A percentile compares a stretch with the other conserved stretches of the same genome.
phyloP scores from a whole-genome alignment of 495 filamentous ascomycete genomes.

The Aspergillus incahuasiensis region DNA sequence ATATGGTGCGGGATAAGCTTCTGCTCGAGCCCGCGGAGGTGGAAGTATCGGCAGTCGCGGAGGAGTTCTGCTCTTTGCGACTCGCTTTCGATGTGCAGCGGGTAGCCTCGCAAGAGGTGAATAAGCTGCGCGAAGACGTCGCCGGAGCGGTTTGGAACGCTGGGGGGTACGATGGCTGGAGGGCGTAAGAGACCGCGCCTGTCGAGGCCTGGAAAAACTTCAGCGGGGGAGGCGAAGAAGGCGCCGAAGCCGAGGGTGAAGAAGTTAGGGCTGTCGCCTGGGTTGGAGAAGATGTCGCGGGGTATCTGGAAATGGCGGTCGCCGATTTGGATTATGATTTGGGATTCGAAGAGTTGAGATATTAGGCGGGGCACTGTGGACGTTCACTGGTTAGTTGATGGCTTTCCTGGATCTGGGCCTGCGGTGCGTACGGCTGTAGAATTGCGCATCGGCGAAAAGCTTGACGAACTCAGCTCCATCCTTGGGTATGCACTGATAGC shows the following conservation, averaged over 20 bases:
- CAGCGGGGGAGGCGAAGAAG: conserved; percentile 75
- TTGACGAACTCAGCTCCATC: conserved; percentile 84
- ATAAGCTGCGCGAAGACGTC: conserved; percentile 78
- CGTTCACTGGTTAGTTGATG: conserved; percentile 12
- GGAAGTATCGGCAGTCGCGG: conserved; percentile 86
- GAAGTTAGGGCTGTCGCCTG: conserved; percentile 90
- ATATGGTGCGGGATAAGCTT: conserved; percentile 75
- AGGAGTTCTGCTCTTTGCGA: conserved; percentile 75
- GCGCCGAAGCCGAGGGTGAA: conserved; percentile 89
- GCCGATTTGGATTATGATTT: conserved; percentile 88
- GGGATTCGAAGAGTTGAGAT: conserved; percentile 88
- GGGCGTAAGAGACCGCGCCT: conserved; percentile 79
- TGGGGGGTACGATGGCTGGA: conserved; percentile 77
- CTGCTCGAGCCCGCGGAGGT: conserved; percentile 88
- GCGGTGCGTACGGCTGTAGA: conserved; percentile 67
- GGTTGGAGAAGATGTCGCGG: conserved; percentile 76
- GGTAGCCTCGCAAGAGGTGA: conserved; percentile 86
- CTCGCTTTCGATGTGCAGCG: conserved; percentile 69
- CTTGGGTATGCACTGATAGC: conserved; percentile 81
- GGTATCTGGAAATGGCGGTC: conserved; percentile 82
- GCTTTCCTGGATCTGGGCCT: background rate
- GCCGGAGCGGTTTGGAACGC: conserved; percentile 72
- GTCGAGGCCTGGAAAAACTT: conserved; percentile 84
- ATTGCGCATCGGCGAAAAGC: conserved; percentile 92
- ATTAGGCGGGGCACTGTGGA: conserved; percentile 74